Evolutionary conservation across 768 basidiomycete genomes (phyloP), one percentile per base, ranked within the genome.

Genomic region (Guyanaporus albipodus): DNA sequence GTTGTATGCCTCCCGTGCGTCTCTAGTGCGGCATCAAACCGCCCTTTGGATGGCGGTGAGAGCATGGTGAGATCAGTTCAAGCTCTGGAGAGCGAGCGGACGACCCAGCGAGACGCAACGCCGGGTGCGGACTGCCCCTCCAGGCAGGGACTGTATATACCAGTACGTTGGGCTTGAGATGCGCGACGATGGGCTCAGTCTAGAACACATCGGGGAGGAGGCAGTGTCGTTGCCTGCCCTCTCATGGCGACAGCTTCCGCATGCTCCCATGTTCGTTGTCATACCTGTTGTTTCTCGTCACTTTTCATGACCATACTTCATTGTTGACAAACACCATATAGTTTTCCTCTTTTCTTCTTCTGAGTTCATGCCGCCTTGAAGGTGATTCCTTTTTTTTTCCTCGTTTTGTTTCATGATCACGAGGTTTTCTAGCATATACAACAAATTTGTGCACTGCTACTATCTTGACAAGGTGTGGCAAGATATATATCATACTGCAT

Each of bases 31-130:
- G 3, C 65, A 64, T 26, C 63, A 64, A 24, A 51, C 54, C 1
- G 49, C 60, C 0, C 60, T 65, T 37, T 54, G 63, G 22, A 52
- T 62, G 42, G 63, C 63, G 1, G 29, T 65, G 37, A 49, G 64
- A 10, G 52, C 53, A 14, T 52, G 62, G 1, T 65, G 63, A 64
- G 64, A 65, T 44, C 63, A 66, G 28, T 39, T 64, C 11, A 52
- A 45, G 24, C 41, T 54, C 19, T 59, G 62, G 55, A 66, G 41
- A 38, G 61, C 56, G 9, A 46, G 58, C 11, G 60, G 65, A 21
- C 63, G 58, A 18, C 33, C 63, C 7, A 49, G 32, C 6, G 64
- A 66, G 27, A 50, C 60, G 42, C 64, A 61, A 37, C 64, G 60
- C 24, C 62, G 64, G 28, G 53, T 65, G 12, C 52, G 60, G 32